A percentile compares a stretch with the other conserved stretches of the same genome.
Evolutionary conservation across 2,329 filamentous ascomycete genomes (phyloP).

Genomic region (Coniella vitis): DNA sequence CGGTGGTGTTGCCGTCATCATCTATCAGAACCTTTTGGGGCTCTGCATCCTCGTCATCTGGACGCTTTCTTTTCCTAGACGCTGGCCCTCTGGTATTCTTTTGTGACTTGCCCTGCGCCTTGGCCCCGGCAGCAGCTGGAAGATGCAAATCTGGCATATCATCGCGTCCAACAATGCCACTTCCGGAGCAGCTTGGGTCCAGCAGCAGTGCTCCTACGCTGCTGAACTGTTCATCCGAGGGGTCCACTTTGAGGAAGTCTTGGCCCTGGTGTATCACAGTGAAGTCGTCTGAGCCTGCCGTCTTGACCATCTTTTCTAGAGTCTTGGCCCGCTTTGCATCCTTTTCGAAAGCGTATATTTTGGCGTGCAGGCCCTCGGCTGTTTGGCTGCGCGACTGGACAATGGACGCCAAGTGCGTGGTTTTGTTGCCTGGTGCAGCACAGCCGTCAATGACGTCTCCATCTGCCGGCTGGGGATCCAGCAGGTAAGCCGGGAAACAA

Average conservation of each 20-base stretch:
- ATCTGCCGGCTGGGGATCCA: conserved; percentile 59
- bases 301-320: conserved; percentile 75
- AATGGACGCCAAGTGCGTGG: conserved; percentile 82
- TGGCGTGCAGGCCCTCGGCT: conserved; percentile 19
- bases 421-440: conserved; percentile 95
- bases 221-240: conserved; percentile 51
- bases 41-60: conserved; percentile 25
- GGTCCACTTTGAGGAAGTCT: conserved; percentile 76
- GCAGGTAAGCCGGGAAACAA: conserved; percentile 87
- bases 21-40: conserved; percentile 38
- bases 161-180: conserved; percentile 86
- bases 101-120: conserved; percentile 11
- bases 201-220: conserved; percentile 77
- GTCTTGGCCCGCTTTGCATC: conserved; percentile 65
- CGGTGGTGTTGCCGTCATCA: conserved; percentile 48
- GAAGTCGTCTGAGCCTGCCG: conserved; percentile 61
- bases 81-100: conserved; percentile 11
- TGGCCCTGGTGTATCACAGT: conserved; percentile 66
- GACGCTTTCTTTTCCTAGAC: conserved; percentile 40
- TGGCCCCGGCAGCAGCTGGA: conserved; percentile 27
- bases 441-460: conserved; percentile 88
- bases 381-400: conserved; percentile 40
- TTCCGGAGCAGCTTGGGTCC: conserved; percentile 93
- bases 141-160: conserved; percentile 65
- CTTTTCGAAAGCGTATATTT: conserved; percentile 74